Conservation (phyloP, 2,329 filamentous ascomycete genomes). For the Bipolaris zeicola region DNA sequence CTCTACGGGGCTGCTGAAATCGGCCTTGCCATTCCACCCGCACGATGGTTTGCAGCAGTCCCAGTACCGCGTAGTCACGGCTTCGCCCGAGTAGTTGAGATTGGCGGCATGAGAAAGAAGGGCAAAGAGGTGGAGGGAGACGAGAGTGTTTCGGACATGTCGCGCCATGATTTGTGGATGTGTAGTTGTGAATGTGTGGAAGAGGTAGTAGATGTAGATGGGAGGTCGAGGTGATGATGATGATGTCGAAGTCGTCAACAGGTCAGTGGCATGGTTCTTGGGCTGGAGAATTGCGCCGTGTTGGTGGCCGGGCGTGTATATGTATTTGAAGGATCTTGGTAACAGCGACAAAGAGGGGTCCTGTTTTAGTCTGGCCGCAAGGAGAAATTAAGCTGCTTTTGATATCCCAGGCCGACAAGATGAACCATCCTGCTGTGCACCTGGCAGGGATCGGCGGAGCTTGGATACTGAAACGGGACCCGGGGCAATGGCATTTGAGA, state of each 20-base stretch:
- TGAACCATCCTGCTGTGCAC: constrained; percentile 38
- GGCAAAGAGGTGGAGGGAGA: constrained; percentile 33
- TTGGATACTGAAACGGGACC: constrained; percentile 37
- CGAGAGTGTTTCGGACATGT: constrained; percentile 36
- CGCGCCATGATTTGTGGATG: constrained; percentile 39
- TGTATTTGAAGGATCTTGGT: constrained; percentile 42
- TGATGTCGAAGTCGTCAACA: constrained; percentile 35
- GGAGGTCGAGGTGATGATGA: not conserved
- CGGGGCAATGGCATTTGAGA: constrained; percentile 27
- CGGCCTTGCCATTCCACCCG: constrained; percentile 63
- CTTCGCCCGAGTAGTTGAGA: constrained; percentile 39
- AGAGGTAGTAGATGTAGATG: constrained; percentile 11
- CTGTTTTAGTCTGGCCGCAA: constrained; percentile 41
- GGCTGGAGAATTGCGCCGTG: constrained; percentile 31
- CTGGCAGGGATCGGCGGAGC: constrained; percentile 42
- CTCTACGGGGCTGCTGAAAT: constrained; percentile 57
- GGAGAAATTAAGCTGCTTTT: constrained; percentile 45
- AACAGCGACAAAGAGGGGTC: constrained; percentile 33
- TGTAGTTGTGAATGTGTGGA: constrained; percentile 13
- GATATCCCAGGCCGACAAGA: constrained; percentile 41
- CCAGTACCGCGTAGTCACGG: constrained; percentile 47
- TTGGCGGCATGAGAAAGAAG: constrained; percentile 24
- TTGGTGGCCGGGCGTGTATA: constrained; percentile 39
- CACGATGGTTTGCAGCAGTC: constrained; percentile 76
- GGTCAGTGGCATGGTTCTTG: constrained; percentile 41